Percentiles rank a stretch among this genome's conserved stretches.
phyloP scores from a whole-genome alignment of 257 asterid genomes.

The Scutellaria baicalensis region DNA sequence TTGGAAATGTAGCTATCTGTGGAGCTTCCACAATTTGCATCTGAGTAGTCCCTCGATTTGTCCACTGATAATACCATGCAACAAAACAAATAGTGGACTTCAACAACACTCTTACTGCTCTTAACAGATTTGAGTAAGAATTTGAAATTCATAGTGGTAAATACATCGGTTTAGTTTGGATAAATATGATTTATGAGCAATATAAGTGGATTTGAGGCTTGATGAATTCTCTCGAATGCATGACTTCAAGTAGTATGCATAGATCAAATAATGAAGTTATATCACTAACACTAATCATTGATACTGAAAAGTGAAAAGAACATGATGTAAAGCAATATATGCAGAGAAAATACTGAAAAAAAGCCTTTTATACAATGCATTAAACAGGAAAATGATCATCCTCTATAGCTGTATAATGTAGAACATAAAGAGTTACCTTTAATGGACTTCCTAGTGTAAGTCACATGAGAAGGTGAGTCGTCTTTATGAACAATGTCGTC shows the following conservation, averaged over 20 bases:
- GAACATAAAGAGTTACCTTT: constrained; percentile 37
- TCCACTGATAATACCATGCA: constrained; percentile 16
- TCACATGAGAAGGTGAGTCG: constrained; percentile 56
- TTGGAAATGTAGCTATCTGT: constrained; percentile 9
- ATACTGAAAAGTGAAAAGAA: too few species aligned
- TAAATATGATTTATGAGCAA: too few species aligned
- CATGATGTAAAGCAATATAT: too few species aligned
- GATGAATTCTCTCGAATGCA: not conserved
- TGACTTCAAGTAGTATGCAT: not conserved
- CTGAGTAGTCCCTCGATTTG: constrained; percentile 15
- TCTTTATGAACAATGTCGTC: constrained; percentile 38
- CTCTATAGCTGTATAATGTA: not conserved
- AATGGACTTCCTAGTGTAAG: constrained; percentile 30
- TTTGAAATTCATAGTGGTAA: too few species aligned
- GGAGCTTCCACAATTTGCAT: constrained; percentile 9
- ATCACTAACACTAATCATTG: too few species aligned
- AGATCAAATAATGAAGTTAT: too few species aligned
- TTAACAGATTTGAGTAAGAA: too few species aligned
- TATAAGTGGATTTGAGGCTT: too few species aligned
- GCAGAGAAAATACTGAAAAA: too few species aligned
- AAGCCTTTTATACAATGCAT: not conserved
- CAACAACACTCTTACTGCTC: not conserved
- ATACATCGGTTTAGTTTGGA: too few species aligned
- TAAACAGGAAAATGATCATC: not conserved
- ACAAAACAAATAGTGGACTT: not conserved